phyloP scores from a whole-genome alignment of 208 protist genomes.

The Acanthamoeba culbertsoni region DNA sequence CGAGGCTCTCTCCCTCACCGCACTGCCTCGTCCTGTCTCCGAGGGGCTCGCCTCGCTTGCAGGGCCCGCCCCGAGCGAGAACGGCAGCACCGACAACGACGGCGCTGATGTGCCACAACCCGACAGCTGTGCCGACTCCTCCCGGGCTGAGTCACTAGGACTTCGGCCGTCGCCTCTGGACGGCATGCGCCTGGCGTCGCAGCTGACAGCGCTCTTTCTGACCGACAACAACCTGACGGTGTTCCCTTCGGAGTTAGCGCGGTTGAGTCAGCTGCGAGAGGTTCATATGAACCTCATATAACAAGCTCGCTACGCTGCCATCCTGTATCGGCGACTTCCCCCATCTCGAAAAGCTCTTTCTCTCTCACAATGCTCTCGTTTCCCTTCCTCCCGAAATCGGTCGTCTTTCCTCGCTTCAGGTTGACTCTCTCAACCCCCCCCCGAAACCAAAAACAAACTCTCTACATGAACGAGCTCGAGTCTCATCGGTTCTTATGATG shows the following conservation, averaged over 20 bases:
- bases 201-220: constrained; percentile 21
- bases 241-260: neutral
- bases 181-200: neutral
- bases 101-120: neutral
- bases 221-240: neutral
- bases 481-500: no score
- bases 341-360: constrained; percentile 48
- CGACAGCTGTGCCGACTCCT: neutral
- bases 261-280: neutral
- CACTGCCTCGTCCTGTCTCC: neutral
- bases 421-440: neutral
- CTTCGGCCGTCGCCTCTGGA: neutral
- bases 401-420: neutral
- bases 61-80: neutral
- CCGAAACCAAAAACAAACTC: neutral
- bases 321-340: neutral
- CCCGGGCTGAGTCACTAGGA: no score
- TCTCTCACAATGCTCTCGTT: constrained; percentile 19
- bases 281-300: constrained; percentile 38
- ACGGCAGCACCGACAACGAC: neutral
- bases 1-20: neutral
- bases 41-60: neutral
- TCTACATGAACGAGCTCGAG: no score
- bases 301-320: neutral
- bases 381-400: constrained; percentile 31